These are phyloP conservation scores for Bipolaris sorokiniana DNA, from an alignment of 2,329 filamentous ascomycete genomes.

Conservation along the genomic window DNA sequence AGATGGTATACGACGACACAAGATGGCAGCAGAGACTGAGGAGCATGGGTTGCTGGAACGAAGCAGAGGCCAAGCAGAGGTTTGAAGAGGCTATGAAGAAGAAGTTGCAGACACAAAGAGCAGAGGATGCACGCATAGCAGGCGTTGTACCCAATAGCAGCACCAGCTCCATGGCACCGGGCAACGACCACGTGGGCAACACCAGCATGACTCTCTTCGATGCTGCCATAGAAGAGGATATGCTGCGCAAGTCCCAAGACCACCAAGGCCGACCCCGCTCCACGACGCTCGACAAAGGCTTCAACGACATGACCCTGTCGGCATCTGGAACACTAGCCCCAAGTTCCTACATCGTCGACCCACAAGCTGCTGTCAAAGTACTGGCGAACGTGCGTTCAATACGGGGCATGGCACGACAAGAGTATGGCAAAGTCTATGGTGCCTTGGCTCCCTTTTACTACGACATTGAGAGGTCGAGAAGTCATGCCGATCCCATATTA, in stretches of 20 bases:
- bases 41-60: conserved; percentile 91
- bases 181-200: conserved; percentile 40
- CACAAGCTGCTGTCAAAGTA: conserved; percentile 69
- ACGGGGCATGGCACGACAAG: conserved; percentile 81
- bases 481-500: conserved; percentile 78
- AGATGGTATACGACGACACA: conserved; percentile 99
- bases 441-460: conserved; percentile 87
- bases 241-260: conserved; percentile 53
- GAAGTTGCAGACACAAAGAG: conserved; percentile 63
- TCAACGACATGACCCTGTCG: conserved; percentile 73
- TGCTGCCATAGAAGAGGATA: conserved; percentile 70
- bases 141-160: conserved; percentile 43
- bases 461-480: conserved; percentile 75
- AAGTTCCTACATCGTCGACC: conserved; percentile 53
- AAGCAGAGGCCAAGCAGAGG: conserved; percentile 78
- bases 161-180: conserved; percentile 47
- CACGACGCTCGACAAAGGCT: conserved; percentile 67
- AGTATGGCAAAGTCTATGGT: conserved; percentile 91
- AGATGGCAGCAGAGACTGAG: conserved; percentile 88
- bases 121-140: conserved; percentile 49
- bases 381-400: conserved; percentile 76
- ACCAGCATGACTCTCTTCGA: conserved; percentile 73
- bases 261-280: conserved; percentile 33
- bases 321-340: conserved; percentile 43
- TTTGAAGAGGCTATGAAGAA: conserved; percentile 72